Conservation (phyloP, 2,329 filamentous ascomycete species). For the Remersonia thermophila region DNA sequence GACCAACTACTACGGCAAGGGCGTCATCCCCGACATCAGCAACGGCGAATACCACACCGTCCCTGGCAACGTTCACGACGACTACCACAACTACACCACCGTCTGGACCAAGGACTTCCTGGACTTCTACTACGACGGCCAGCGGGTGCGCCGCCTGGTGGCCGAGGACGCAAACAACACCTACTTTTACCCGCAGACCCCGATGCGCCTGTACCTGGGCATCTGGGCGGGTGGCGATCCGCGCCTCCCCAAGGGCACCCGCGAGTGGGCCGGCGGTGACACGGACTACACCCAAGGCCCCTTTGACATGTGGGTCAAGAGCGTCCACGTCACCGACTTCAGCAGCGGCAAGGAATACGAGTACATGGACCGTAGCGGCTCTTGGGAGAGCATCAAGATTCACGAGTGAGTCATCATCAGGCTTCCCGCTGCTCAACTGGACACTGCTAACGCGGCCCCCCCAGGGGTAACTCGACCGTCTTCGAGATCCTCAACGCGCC, state of each 20-base stretch:
- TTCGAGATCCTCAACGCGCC: slow-evolving; percentile 30
- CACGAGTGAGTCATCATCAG: slow-evolving; percentile 34
- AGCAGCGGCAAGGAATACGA: slow-evolving; percentile 52
- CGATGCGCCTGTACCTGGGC: slow-evolving; percentile 56
- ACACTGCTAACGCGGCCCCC: no score
- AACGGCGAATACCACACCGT: slow-evolving; percentile 49
- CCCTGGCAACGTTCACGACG: slow-evolving; percentile 40
- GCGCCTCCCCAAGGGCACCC: slow-evolving; percentile 40
- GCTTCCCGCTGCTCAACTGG: background rate
- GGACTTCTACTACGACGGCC: slow-evolving; percentile 59
- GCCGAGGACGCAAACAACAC: slow-evolving; percentile 50
- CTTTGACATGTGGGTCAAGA: slow-evolving; percentile 64
- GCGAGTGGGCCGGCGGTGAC: slow-evolving; percentile 57
- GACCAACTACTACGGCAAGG: slow-evolving; percentile 74
- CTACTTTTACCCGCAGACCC: slow-evolving; percentile 61
- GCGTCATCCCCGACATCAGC: slow-evolving; percentile 45
- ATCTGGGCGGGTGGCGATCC: slow-evolving; percentile 54
- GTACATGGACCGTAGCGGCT: slow-evolving; percentile 49
- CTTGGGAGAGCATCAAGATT: slow-evolving; percentile 51
- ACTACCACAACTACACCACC: slow-evolving; percentile 65
- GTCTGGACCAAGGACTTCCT: slow-evolving; percentile 57
- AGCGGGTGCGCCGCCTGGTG: slow-evolving; percentile 49
- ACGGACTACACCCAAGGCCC: slow-evolving; percentile 56
- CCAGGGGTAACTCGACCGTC: slow-evolving; percentile 47
- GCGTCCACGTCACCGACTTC: slow-evolving; percentile 41